A percentile compares a stretch with the other conserved stretches of the same genome.
Evolutionary conservation across 768 basidiomycete species (phyloP).

Genomic region (Boletus rex-veris): DNA sequence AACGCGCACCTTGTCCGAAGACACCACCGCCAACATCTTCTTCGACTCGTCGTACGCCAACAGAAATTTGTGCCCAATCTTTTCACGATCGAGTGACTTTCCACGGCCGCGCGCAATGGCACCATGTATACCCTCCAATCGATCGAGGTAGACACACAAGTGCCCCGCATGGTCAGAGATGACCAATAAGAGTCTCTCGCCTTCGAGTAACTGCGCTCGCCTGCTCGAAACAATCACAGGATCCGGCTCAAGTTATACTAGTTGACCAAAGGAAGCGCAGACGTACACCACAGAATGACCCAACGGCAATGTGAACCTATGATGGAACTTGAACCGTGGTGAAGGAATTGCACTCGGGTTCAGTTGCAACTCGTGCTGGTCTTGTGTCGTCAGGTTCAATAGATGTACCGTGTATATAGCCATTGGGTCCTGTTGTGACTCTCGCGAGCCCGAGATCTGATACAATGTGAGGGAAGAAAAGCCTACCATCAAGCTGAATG

Average conservation of each 20-base stretch:
- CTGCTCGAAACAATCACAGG: slow-evolving; percentile 14
- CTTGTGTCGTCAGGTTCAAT: slow-evolving; percentile 28
- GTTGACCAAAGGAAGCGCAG: too few species aligned
- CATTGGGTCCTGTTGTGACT: slow-evolving; percentile 15
- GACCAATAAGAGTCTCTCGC: slow-evolving; percentile 41
- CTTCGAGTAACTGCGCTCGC: slow-evolving; percentile 41
- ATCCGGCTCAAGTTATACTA: too few species aligned
- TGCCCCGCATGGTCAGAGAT: slow-evolving; percentile 33
- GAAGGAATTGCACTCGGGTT: slow-evolving; percentile 22
- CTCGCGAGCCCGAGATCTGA: slow-evolving; percentile 4
- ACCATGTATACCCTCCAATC: slow-evolving; percentile 26
- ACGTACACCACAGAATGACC: slow-evolving; percentile 21
- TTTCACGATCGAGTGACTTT: slow-evolving; percentile 41
- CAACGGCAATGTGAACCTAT: slow-evolving; percentile 19
- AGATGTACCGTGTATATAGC: slow-evolving; percentile 20
- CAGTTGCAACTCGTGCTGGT: slow-evolving; percentile 27
- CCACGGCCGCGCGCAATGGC: slow-evolving; percentile 28
- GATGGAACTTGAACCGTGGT: slow-evolving; percentile 14
- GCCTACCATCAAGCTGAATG: too few species aligned
- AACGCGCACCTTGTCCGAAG: slow-evolving; percentile 37
- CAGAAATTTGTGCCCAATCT: slow-evolving; percentile 42
- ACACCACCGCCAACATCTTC: slow-evolving; percentile 45
- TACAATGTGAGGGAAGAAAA: not conserved
- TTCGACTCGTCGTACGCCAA: slow-evolving; percentile 52
- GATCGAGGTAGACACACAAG: slow-evolving; percentile 41